Percentiles rank a stretch among this genome's conserved stretches.
Conservation (phyloP, 108 stramenopile genomes). For the Stephanodiscus minutulus region DNA sequence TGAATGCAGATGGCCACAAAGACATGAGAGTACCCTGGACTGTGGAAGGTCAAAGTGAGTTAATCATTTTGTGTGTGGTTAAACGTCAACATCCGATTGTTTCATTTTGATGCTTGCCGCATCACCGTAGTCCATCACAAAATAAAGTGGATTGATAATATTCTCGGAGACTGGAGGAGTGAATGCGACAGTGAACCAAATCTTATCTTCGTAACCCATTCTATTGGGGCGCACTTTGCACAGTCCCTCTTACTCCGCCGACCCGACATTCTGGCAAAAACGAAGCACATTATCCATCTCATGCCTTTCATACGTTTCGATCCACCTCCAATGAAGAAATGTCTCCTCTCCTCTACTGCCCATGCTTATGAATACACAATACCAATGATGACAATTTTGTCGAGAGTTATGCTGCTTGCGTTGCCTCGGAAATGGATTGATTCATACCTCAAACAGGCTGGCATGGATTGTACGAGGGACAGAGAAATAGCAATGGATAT, state of each 20-base stretch:
- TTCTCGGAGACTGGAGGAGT: constrained; percentile 31
- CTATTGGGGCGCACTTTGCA: constrained; percentile 74
- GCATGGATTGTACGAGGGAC: constrained; percentile 51
- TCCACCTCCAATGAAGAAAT: constrained; percentile 33
- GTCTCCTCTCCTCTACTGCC: constrained; percentile 46
- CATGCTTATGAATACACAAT: constrained; percentile 44
- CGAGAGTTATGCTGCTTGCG: constrained; percentile 16
- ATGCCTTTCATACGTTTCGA: constrained; percentile 82
- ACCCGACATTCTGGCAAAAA: constrained; percentile 56
- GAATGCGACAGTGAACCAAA: constrained; percentile 26
- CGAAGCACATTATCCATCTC: constrained; percentile 57
- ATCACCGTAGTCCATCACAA: constrained; percentile 61
- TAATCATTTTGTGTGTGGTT: not conserved
- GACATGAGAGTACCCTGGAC: constrained; percentile 63
- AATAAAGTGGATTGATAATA: constrained; percentile 62
- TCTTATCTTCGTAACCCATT: constrained; percentile 80
- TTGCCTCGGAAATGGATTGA: constrained; percentile 42
- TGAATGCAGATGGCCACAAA: not conserved
- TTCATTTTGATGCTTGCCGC: not conserved
- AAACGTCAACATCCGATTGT: too few species aligned
- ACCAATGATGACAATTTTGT: constrained; percentile 15
- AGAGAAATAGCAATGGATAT: constrained; percentile 57
- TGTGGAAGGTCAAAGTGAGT: constrained; percentile 70
- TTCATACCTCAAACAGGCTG: constrained; percentile 30
- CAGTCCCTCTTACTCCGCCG: constrained; percentile 66